These are phyloP conservation scores for Scedosporium boydii DNA, from an alignment of 2,329 filamentous ascomycete species.

Conservation along the genomic window DNA sequence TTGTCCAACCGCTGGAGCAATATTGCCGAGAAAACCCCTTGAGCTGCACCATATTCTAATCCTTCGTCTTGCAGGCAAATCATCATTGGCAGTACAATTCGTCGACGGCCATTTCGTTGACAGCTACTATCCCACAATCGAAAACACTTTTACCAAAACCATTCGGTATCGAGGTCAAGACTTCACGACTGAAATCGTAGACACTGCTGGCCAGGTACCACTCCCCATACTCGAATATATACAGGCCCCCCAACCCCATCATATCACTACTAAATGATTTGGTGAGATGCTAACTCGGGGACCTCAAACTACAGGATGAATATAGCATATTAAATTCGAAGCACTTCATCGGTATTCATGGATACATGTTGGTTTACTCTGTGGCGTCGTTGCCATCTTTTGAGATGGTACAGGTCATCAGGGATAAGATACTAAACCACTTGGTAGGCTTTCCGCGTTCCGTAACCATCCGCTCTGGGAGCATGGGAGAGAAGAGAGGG, in stretches of 20 bases:
- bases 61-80: constrained; percentile 61
- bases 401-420: constrained; percentile 93
- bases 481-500: too few relatives aligned
- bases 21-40: neutral
- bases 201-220: constrained; percentile 84
- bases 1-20: neutral
- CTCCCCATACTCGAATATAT: neutral
- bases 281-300: neutral
- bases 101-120: constrained; percentile 98
- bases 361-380: constrained; percentile 98
- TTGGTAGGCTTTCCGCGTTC: constrained; percentile 48
- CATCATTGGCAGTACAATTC: constrained; percentile 90
- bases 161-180: constrained; percentile 91
- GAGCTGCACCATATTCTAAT: neutral
- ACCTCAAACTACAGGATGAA: constrained; percentile 59
- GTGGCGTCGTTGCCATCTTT: constrained; percentile 89
- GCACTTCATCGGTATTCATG: constrained; percentile 98
- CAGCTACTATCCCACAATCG: constrained; percentile 97
- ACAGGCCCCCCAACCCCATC: neutral
- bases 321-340: constrained; percentile 98
- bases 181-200: constrained; percentile 92
- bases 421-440: constrained; percentile 96
- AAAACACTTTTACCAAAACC: constrained; percentile 96
- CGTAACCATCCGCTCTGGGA: too few relatives aligned
- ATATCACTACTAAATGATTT: neutral